Evolutionary conservation across 345 rosid genomes (phyloP), one percentile per base, ranked within the genome.

Genomic region (Gossypium ekmanianum): DNA sequence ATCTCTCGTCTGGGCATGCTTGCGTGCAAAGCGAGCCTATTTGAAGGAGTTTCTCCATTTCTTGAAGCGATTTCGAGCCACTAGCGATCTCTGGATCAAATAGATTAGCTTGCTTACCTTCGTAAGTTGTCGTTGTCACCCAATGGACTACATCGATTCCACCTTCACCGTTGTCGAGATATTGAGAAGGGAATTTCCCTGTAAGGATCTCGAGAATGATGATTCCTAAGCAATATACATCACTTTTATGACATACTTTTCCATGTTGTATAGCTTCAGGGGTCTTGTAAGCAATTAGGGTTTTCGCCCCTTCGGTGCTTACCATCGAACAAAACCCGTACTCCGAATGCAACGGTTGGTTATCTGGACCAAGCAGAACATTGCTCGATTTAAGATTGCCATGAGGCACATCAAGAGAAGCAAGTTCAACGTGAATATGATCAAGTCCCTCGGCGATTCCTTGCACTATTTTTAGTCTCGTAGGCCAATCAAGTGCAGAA

Each of bases 301-400:
- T 76, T 50, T 81, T 83, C 9, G 75, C 9, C 51, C 11, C 79
- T 12, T 80, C 54, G 11, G 74, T 55, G 74, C 56, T 79, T 75
- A 88, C 75, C 67, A 94, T 22, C 14, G 87, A 68, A 18, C 77
- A 56, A 20, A 85, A 84, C 4, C 97, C 97, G 13, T 80, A 90
- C 22, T 91, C 97, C 9, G 91, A 77, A 58, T 90, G 72, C 41
- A 89, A 57, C 2, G 98, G 90, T 57, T 90, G 90, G 9, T 87
- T 86, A 61, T 89, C 83, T 2, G 80, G 69, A 12, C 74, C 76
- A 2, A 94, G 77, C 29, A 94, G 83, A 10, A 94, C 79, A 29
- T 94, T 95, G 81, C 96, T 90, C 43, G 98, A 89, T 82, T 91
- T 94, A 13, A 94, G 87, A 78, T 92, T 90, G 0, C 98, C 96